Evolutionary conservation across 139 green algal species (phyloP).

Genomic region (Tetraselmis chui): DNA sequence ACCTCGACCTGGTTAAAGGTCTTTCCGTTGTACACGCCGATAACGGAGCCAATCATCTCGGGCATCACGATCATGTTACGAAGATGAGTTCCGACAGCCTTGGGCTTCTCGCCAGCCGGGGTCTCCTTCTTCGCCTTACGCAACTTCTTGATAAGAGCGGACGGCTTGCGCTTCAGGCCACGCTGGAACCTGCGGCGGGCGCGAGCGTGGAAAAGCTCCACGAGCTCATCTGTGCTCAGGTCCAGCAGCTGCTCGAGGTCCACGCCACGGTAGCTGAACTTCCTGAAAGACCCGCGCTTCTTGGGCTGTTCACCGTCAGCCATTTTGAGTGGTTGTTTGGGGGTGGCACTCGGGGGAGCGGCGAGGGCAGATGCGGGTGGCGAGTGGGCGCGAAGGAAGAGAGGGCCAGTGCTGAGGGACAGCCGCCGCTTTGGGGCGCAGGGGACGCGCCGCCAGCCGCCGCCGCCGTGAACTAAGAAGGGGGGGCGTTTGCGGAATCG

Average conservation of each 20-base stretch:
- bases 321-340: not conserved
- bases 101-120: constrained; percentile 87
- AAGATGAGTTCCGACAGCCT: constrained; percentile 96
- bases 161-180: constrained; percentile 92
- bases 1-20: constrained; percentile 90
- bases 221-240: constrained; percentile 84
- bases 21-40: constrained; percentile 99
- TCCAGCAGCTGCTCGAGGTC: constrained; percentile 98
- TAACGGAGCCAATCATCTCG: constrained; percentile 97
- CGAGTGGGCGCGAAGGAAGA: not conserved
- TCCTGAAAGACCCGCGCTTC: constrained; percentile 51
- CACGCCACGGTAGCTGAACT: constrained; percentile 87
- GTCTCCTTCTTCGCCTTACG: constrained; percentile 81
- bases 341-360: not conserved
- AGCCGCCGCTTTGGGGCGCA: not conserved
- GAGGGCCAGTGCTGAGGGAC: not conserved
- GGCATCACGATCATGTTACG: constrained; percentile 99
- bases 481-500: too few relatives aligned
- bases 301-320: not conserved
- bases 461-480: too few relatives aligned
- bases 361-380: not conserved
- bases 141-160: constrained; percentile 96
- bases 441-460: too few relatives aligned
- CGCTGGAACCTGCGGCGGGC: constrained; percentile 78
- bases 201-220: constrained; percentile 74